A percentile compares a stretch with the other conserved stretches of the same genome.
These are phyloP conservation scores for Penicillium sp. DNA, from an alignment of 2,329 filamentous ascomycete genomes.

Conservation along the genomic window DNA sequence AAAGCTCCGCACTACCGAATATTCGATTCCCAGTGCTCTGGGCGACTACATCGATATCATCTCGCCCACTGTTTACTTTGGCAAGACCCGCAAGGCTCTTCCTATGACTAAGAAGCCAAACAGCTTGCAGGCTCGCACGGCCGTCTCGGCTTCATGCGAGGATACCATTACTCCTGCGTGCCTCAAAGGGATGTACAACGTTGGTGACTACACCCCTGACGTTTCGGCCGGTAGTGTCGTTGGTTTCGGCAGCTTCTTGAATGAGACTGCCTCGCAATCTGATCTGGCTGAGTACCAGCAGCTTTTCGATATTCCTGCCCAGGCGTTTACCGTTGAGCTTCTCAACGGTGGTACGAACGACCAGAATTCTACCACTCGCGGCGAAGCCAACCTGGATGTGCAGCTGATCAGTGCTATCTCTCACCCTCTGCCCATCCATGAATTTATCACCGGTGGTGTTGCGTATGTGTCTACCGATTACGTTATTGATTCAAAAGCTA, in stretches of 20 bases:
- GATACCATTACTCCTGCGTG: conserved; percentile 50
- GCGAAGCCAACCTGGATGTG: conserved; percentile 63
- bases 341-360: conserved; percentile 46
- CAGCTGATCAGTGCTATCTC: conserved; percentile 58
- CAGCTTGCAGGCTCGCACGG: conserved; percentile 12
- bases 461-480: conserved; percentile 31
- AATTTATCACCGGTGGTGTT: conserved; percentile 58
- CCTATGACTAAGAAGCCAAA: background rate
- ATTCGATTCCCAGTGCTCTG: conserved; percentile 44
- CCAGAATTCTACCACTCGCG: conserved; percentile 41
- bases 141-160: conserved; percentile 29
- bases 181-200: conserved; percentile 52
- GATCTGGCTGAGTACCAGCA: conserved; percentile 48
- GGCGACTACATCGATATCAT: conserved; percentile 48
- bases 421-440: conserved; percentile 56
- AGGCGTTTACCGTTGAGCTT: conserved; percentile 33
- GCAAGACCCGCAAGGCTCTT: conserved; percentile 29
- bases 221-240: conserved; percentile 49
- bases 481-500: background rate
- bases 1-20: conserved; percentile 46
- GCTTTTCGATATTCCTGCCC: conserved; percentile 42
- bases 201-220: conserved; percentile 48
- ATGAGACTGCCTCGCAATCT: conserved; percentile 50
- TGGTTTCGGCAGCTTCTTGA: conserved; percentile 55
- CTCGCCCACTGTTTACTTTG: conserved; percentile 55